phyloP scores from a whole-genome alignment of 2,329 filamentous ascomycete species.

The Blumeria graminis region DNA sequence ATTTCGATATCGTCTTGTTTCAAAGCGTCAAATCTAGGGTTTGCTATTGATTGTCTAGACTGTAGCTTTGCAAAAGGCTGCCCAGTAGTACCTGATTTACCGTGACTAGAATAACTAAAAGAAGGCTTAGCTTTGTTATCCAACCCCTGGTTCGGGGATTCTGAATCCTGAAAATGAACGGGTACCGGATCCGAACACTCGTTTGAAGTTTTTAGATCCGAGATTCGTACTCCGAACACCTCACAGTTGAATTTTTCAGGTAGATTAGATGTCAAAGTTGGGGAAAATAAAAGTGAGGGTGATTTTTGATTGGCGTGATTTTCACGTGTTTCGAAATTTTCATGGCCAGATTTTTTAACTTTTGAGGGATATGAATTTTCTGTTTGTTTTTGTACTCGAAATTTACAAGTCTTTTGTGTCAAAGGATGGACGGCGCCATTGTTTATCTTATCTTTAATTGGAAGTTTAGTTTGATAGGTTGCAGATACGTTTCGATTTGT shows the following conservation, averaged over 20 bases:
- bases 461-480: too few species aligned
- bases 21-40: too few species aligned
- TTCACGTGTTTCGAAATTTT: too few species aligned
- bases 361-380: too few species aligned
- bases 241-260: background rate
- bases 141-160: background rate
- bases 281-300: background rate
- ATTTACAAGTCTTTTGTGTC: too few species aligned
- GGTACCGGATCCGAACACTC: background rate
- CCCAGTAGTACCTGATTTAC: slow-evolving; percentile 20
- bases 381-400: too few species aligned
- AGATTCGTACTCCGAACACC: background rate
- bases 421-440: too few species aligned
- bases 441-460: too few species aligned
- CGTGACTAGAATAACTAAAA: slow-evolving; percentile 2
- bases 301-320: background rate
- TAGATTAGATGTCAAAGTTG: background rate
- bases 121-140: background rate
- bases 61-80: slow-evolving; percentile 23
- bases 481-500: too few species aligned
- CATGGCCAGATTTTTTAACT: too few species aligned
- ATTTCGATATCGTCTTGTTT: too few species aligned
- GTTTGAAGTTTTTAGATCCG: background rate
- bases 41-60: slow-evolving; percentile 3
- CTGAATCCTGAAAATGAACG: background rate